phyloP scores from a whole-genome alignment of 768 basidiomycete genomes.

The Sarcodon sp. region DNA sequence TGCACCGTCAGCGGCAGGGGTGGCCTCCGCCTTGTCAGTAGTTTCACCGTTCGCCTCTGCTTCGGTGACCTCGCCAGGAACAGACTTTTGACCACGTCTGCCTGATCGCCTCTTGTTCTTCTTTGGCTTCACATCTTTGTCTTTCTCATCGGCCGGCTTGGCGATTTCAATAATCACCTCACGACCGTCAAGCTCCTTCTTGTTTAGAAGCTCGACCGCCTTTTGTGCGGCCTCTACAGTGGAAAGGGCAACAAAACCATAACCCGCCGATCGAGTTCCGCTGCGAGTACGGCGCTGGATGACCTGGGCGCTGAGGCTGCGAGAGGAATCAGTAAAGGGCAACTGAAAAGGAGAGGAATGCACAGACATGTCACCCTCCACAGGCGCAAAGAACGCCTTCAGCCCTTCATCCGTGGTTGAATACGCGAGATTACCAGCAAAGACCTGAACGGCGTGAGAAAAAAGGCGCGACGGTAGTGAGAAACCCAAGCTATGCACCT shows the following conservation, averaged over 20 bases:
- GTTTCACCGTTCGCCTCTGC: constrained; percentile 76
- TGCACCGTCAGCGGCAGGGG: constrained; percentile 38
- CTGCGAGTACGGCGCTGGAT: constrained; percentile 42
- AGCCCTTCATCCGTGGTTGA: constrained; percentile 90
- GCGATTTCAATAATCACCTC: constrained; percentile 85
- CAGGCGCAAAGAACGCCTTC: constrained; percentile 85
- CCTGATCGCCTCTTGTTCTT: constrained; percentile 63
- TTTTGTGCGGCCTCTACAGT: constrained; percentile 74
- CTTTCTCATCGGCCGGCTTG: constrained; percentile 83
- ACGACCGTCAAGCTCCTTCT: constrained; percentile 83
- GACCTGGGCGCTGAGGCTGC: constrained; percentile 72
- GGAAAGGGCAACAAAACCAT: constrained; percentile 83
- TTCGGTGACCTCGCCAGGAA: constrained; percentile 82
- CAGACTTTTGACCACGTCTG: constrained; percentile 78
- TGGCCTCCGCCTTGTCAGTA: constrained; percentile 28
- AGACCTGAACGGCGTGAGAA: constrained; percentile 42
- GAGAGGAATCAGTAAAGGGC: constrained; percentile 6
- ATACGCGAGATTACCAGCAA: constrained; percentile 93
- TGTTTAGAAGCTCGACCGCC: constrained; percentile 78
- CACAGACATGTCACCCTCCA: constrained; percentile 79
- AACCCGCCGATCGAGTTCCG: constrained; percentile 76
- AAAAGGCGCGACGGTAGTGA: constrained; percentile 3
- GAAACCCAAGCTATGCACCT: constrained; percentile 33
- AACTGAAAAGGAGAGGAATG: constrained; percentile 11
- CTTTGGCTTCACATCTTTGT: constrained; percentile 69